These are phyloP conservation scores for Populus pruinosa DNA, from an alignment of 345 rosid species.

Conservation along the genomic window DNA sequence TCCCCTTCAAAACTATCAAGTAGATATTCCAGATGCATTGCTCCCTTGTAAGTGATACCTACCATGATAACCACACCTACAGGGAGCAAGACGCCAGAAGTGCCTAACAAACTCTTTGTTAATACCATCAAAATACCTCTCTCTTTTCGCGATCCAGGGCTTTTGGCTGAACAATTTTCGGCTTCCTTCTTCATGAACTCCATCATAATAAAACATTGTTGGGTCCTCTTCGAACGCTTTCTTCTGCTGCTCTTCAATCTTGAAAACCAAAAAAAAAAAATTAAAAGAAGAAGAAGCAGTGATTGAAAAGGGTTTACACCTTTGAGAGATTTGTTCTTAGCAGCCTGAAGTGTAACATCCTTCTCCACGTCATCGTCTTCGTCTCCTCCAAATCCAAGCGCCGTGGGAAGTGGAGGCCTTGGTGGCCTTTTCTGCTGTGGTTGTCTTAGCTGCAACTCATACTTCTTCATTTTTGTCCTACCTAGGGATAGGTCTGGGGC, in stretches of 20 bases:
- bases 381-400: constrained; percentile 49
- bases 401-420: constrained; percentile 49
- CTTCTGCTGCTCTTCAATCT: constrained; percentile 89
- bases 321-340: constrained; percentile 66
- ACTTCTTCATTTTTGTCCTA: constrained; percentile 58
- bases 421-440: constrained; percentile 53
- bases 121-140: constrained; percentile 41
- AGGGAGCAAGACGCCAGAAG: neutral
- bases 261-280: constrained; percentile 1
- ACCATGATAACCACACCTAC: neutral
- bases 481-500: neutral
- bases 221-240: constrained; percentile 87
- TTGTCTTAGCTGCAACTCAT: constrained; percentile 78
- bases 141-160: constrained; percentile 59
- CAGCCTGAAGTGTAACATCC: constrained; percentile 74
- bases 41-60: neutral
- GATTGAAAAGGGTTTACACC: constrained; percentile 37
- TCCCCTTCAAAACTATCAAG: neutral
- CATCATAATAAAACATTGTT: constrained; percentile 73
- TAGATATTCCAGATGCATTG: neutral
- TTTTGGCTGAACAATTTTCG: constrained; percentile 46
- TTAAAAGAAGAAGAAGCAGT: neutral
- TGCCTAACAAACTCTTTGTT: neutral
- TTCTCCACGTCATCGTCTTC: constrained; percentile 67
- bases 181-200: constrained; percentile 82